Percentiles rank a stretch among this genome's conserved stretches.
Evolutionary conservation across 169 alveolate genomes (phyloP).

Genomic region (Plasmodium vinckei): DNA sequence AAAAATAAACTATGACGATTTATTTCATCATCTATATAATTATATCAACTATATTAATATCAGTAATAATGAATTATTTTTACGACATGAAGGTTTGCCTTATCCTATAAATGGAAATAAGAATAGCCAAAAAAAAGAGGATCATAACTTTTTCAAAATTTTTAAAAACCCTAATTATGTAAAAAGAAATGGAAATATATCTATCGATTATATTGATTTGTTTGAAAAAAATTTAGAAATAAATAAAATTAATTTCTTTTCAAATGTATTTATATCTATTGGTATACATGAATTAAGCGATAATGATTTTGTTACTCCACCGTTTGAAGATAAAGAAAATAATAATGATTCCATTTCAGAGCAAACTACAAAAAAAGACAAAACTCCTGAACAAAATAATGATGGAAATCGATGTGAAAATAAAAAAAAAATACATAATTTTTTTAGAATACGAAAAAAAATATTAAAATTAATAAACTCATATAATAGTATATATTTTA

Average conservation of each 20-base stretch:
- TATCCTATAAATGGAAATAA: background rate
- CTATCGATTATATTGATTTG: constrained; percentile 38
- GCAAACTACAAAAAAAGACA: too few species aligned
- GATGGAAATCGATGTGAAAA: background rate
- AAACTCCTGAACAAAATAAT: background rate
- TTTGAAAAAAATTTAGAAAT: constrained; percentile 1
- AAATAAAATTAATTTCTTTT: constrained; percentile 43
- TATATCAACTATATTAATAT: constrained; percentile 47
- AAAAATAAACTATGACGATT: constrained; percentile 59
- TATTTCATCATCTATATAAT: constrained; percentile 49
- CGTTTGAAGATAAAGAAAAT: background rate
- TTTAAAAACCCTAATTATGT: constrained; percentile 62
- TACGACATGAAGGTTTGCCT: constrained; percentile 10
- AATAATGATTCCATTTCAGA: background rate
- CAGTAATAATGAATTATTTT: constrained; percentile 51
- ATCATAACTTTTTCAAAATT: constrained; percentile 23
- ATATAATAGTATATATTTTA: constrained; percentile 38
- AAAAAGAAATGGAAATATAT: constrained; percentile 64
- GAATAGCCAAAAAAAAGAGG: constrained; percentile 14
- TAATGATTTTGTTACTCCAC: background rate
- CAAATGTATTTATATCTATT: constrained; percentile 73
- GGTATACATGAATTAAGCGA: constrained; percentile 50
- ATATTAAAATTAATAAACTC: constrained; percentile 17
- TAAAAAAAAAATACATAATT: background rate
- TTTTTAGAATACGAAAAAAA: constrained; percentile 6